Conservation (phyloP, 208 protist genomes). For the Trypanosoma brucei region DNA sequence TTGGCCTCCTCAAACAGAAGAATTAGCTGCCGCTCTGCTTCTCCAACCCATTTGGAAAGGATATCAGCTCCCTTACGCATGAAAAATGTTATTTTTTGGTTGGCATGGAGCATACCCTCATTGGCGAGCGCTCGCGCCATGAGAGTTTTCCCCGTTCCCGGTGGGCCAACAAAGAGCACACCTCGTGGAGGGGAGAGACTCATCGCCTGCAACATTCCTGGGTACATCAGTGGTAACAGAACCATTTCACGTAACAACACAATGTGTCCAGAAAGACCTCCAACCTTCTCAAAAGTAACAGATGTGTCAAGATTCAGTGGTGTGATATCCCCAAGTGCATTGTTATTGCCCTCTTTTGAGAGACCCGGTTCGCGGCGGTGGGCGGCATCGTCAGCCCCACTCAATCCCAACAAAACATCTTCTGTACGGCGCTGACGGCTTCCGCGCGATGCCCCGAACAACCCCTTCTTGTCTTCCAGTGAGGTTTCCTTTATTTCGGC, state of each 20-base stretch:
- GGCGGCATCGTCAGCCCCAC: background rate
- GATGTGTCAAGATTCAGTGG: conserved; percentile 53
- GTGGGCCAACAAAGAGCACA: conserved; percentile 98
- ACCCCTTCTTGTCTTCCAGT: conserved; percentile 14
- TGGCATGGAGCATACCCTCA: conserved; percentile 92
- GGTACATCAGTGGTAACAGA: conserved; percentile 76
- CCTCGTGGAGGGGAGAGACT: conserved; percentile 90
- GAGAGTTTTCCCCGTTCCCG: conserved; percentile 99
- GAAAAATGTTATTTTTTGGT: conserved; percentile 93
- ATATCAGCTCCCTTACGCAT: conserved; percentile 96
- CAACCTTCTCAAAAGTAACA: conserved; percentile 76
- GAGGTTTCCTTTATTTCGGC: conserved; percentile 21
- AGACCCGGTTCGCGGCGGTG: background rate
- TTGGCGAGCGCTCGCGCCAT: conserved; percentile 99
- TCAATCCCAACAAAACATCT: conserved; percentile 21
- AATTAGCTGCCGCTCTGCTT: conserved; percentile 96
- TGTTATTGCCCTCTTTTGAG: conserved; percentile 10
- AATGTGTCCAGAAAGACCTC: conserved; percentile 71
- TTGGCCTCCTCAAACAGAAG: conserved; percentile 97
- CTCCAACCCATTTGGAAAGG: conserved; percentile 98
- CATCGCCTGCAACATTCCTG: conserved; percentile 48
- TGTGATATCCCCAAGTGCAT: conserved; percentile 54
- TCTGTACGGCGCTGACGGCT: conserved; percentile 29
- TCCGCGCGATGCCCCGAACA: conserved; percentile 1
- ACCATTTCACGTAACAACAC: conserved; percentile 79